Conservation (phyloP, 768 basidiomycete species). For the Amanita phalloides region DNA sequence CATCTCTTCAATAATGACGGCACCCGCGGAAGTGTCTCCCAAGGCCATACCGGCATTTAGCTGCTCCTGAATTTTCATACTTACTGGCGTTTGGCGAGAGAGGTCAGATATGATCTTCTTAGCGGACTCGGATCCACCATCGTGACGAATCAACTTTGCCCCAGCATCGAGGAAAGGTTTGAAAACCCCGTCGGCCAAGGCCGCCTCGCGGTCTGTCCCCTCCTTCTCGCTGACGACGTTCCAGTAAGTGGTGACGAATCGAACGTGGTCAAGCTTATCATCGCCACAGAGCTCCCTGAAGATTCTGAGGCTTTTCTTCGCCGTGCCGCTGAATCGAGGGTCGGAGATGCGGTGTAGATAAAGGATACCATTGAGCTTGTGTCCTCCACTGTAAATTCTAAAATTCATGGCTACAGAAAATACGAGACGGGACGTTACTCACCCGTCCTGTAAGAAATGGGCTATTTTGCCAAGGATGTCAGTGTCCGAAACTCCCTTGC, state of each 20-base stretch:
- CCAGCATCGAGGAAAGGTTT: constrained; percentile 31
- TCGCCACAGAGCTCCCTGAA: constrained; percentile 37
- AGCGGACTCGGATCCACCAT: constrained; percentile 19
- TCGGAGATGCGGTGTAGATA: constrained; percentile 33
- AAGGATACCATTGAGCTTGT: constrained; percentile 27
- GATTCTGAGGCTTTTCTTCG: constrained; percentile 32
- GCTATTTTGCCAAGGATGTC: constrained; percentile 25
- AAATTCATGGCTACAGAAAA: background rate
- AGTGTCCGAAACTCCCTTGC: constrained; percentile 15
- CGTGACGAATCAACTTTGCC: constrained; percentile 26
- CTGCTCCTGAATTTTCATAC: constrained; percentile 13
- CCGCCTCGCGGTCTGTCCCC: constrained; percentile 18
- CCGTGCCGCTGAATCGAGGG: constrained; percentile 25
- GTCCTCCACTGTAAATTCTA: background rate
- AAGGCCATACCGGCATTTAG: constrained; percentile 14
- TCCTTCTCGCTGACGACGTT: constrained; percentile 19
- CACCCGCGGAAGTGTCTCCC: constrained; percentile 25
- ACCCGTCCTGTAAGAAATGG: constrained; percentile 11
- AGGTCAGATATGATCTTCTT: constrained; percentile 22
- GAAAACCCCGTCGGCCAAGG: constrained; percentile 22
- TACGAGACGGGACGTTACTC: background rate
- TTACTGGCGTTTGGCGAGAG: constrained; percentile 5
- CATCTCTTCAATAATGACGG: constrained; percentile 9
- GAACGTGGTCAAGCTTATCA: constrained; percentile 29
- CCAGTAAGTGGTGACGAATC: constrained; percentile 38